Evolutionary conservation across 192 early-diverging fungal species (phyloP).

Genomic region (Backusella parvicylindrica): DNA sequence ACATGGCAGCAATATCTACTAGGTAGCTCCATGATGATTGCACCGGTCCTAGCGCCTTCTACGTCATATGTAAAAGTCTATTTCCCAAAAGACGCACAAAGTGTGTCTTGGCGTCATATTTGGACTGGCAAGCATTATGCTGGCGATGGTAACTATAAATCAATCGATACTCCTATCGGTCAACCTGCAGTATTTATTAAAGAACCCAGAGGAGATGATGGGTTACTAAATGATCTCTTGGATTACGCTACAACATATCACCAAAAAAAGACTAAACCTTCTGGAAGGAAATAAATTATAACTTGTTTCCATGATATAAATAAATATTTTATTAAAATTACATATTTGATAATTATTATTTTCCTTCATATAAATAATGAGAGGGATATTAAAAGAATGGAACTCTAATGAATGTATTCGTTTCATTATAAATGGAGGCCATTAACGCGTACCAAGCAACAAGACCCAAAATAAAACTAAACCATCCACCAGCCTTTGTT

Average conservation of each 20-base stretch:
- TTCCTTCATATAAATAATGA: neutral
- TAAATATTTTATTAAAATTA: neutral
- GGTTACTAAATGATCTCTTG: conserved; percentile 18
- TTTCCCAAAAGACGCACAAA: conserved; percentile 25
- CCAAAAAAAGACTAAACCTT: neutral
- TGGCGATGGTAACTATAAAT: conserved; percentile 21
- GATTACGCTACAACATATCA: conserved; percentile 21
- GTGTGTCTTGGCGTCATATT: conserved; percentile 31
- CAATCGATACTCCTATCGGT: conserved; percentile 36
- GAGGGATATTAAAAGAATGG: conserved; percentile 7
- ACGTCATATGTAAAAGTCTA: conserved; percentile 35
- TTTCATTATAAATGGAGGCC: conserved; percentile 12
- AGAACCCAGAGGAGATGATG: conserved; percentile 32
- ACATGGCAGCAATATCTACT: conserved; percentile 42
- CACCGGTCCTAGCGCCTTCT: conserved; percentile 29
- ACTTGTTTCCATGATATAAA: neutral
- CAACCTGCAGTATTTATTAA: conserved; percentile 36
- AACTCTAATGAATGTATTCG: conserved; percentile 2
- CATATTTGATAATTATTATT: neutral
- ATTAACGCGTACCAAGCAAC: conserved; percentile 17
- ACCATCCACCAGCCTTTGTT: conserved; percentile 20
- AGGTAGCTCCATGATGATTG: conserved; percentile 31
- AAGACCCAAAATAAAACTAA: conserved; percentile 8
- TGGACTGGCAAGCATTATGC: conserved; percentile 34
- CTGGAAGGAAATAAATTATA: neutral